phyloP scores from a whole-genome alignment of 805 yeast genomes.

The Barnettozyma botsteinii region DNA sequence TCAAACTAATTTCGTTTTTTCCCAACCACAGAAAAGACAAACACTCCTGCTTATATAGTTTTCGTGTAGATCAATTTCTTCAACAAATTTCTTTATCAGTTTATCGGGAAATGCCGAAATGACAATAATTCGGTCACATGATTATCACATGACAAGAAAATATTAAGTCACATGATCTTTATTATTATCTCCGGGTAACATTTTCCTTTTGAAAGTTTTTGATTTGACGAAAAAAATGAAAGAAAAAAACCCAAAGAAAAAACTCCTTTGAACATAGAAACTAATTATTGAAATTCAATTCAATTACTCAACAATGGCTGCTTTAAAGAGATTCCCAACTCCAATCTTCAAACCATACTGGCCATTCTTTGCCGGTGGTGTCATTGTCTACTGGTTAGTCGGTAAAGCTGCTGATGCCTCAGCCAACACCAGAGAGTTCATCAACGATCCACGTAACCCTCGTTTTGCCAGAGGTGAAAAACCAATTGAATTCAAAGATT shows the following conservation, averaged over 20 bases:
- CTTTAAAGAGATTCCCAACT: constrained; percentile 38
- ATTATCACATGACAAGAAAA: not conserved
- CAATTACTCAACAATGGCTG: constrained; percentile 21
- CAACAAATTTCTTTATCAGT: not conserved
- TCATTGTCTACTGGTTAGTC: constrained; percentile 62
- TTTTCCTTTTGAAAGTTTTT: not conserved
- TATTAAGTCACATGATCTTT: not conserved
- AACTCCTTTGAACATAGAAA: not conserved
- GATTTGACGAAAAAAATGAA: not conserved
- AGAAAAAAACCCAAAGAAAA: constrained; percentile 2
- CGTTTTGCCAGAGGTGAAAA: constrained; percentile 63
- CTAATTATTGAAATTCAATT: too few species aligned
- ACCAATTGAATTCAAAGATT: constrained; percentile 32
- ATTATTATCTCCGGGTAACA: not conserved
- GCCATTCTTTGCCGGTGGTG: constrained; percentile 88
- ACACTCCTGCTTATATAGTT: too few species aligned
- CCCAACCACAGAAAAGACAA: not conserved
- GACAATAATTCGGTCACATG: not conserved
- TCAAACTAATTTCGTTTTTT: too few species aligned
- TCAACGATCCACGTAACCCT: constrained; percentile 96
- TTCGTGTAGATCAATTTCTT: not conserved
- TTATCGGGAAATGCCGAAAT: constrained; percentile 3
- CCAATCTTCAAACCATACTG: constrained; percentile 62
- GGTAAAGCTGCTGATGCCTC: constrained; percentile 65
- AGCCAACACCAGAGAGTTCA: constrained; percentile 70